Evolutionary conservation across 1,139 yeast genomes (phyloP).

Genomic region (Pichia sp.): DNA sequence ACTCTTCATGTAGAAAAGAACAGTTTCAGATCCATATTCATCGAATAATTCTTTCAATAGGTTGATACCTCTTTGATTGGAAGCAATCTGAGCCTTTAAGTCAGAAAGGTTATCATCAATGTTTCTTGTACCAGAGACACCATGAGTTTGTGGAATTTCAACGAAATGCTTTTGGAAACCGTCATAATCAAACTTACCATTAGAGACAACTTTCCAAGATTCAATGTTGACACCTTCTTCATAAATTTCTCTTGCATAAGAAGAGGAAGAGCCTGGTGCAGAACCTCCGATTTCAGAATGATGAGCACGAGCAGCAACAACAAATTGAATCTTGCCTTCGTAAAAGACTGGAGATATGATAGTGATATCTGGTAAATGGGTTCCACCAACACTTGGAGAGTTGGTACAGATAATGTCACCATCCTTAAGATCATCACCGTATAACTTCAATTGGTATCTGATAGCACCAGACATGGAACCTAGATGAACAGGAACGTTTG

Average conservation of each 20-base stretch:
- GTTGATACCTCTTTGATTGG: slow-evolving; percentile 54
- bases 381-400: slow-evolving; percentile 55
- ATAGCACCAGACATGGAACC: slow-evolving; percentile 61
- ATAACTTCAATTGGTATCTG: slow-evolving; percentile 40
- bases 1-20: slow-evolving; percentile 52
- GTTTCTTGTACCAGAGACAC: slow-evolving; percentile 55
- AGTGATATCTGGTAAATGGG: slow-evolving; percentile 68
- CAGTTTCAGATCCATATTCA: slow-evolving; percentile 45
- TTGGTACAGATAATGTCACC: slow-evolving; percentile 54
- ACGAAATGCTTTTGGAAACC: slow-evolving; percentile 37
- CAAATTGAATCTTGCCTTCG: slow-evolving; percentile 39
- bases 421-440: slow-evolving; percentile 43
- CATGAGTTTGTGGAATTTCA: slow-evolving; percentile 47
- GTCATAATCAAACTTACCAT: slow-evolving; percentile 48
- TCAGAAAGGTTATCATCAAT: slow-evolving; percentile 53
- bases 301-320: slow-evolving; percentile 61
- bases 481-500: slow-evolving; percentile 56
- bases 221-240: slow-evolving; percentile 60
- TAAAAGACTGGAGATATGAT: slow-evolving; percentile 62
- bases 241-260: slow-evolving; percentile 50
- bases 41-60: slow-evolving; percentile 40
- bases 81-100: slow-evolving; percentile 60
- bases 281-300: slow-evolving; percentile 65
- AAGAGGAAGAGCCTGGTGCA: slow-evolving; percentile 60
- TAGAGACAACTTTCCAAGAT: slow-evolving; percentile 46